phyloP scores from a whole-genome alignment of 305 asterid genomes.

The Rubia peregrina region DNA sequence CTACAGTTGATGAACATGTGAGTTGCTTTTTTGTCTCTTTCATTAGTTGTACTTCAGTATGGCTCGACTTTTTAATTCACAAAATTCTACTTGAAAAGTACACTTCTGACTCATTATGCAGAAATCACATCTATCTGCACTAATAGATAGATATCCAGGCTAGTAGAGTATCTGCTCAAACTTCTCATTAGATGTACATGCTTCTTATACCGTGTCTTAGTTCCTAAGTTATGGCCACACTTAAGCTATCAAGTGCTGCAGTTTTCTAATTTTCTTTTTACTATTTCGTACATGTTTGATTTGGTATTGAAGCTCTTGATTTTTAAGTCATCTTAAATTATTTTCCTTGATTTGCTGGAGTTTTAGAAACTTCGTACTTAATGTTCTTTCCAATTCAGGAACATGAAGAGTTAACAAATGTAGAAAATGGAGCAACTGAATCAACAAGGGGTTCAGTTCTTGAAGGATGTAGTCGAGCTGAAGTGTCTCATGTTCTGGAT shows the following conservation, averaged over 20 bases:
- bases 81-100: no score
- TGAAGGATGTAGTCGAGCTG: conserved; percentile 20
- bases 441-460: conserved; percentile 19
- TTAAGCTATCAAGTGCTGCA: neutral
- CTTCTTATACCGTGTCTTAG: neutral
- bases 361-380: conserved; percentile 4
- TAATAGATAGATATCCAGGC: neutral
- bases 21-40: conserved; percentile 25
- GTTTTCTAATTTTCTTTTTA: neutral
- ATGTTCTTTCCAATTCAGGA: conserved; percentile 34
- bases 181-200: neutral
- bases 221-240: neutral
- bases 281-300: neutral
- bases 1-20: conserved; percentile 40
- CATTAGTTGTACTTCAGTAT: neutral
- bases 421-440: conserved; percentile 27
- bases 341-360: neutral
- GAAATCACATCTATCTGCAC: neutral
- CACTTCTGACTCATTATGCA: neutral
- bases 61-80: neutral
- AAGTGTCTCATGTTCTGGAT: conserved; percentile 22
- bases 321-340: neutral
- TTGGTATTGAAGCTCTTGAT: neutral
- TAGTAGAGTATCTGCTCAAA: neutral
- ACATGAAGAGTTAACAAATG: conserved; percentile 19